Base-by-base conservation (phyloP, 345 rosid species). In the Reutealis trisperma region DNA sequence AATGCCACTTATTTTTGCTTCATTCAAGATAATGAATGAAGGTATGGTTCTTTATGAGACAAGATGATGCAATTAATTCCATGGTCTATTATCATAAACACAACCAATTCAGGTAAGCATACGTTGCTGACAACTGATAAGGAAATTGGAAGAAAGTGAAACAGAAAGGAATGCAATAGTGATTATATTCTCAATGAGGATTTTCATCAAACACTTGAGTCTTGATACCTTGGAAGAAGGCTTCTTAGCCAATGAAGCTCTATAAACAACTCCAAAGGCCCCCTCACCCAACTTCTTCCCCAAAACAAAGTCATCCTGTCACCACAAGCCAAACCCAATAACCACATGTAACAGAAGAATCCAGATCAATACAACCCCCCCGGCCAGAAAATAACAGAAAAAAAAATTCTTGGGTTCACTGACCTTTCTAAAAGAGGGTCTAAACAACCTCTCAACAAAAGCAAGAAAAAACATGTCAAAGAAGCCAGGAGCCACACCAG, bases 241-340 rank as follows among this genome's bases (percentile, higher is more conserved):
- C 80, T 89, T 92, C 78, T 88, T 87, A 12, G 92, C 78, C 69
- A 79, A 78, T 2, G 98, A 92, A 63, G 70, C 97, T 82, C 83
- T 88, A 77, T 92, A 96, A 0, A 96, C 99, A 15, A 87, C 94
- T 76, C 98, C 99, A 75, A 96, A 96, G 51, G 99, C 91, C 70
- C 98, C 99, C 82, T 96, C 99, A 0, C 99, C 99, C 78, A 96
- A 80, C 84, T 96, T 93, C 92, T 92, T 96, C 84, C 98, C 99
- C 83, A 93, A 65, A 84, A 91, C 91, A 71, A 96, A 86, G 85
- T 96, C 97, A 88, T 96, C 98, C 99, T 93, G 88, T 57, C 22
- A 77, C 61, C 66, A 70, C 78, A 83, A 75, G 75, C 72, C 63
- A 65, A 75, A 60, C 27, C 21, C 42, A 57, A 67, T 15, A 52